These are phyloP conservation scores for Fistulifera solaris DNA, from an alignment of 108 stramenopile species.

Conservation along the genomic window DNA sequence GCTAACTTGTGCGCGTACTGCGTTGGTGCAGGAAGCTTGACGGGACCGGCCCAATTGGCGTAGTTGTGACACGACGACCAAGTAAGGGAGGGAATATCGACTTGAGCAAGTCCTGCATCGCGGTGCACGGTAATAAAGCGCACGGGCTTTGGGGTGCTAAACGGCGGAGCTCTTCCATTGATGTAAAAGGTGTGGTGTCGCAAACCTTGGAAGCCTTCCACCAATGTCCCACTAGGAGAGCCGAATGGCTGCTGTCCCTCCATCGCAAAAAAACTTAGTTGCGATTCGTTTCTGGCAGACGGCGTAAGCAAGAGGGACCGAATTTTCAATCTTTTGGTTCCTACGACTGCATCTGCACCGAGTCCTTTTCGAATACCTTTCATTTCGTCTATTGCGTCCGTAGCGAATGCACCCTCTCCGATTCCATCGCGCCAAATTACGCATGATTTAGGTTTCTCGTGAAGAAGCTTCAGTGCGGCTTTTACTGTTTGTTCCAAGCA, in stretches of 20 bases:
- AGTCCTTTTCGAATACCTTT: slow-evolving; percentile 34
- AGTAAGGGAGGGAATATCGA: slow-evolving; percentile 30
- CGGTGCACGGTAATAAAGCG: slow-evolving; percentile 38
- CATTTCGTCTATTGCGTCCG: slow-evolving; percentile 42
- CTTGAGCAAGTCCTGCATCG: slow-evolving; percentile 24
- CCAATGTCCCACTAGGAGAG: slow-evolving; percentile 43
- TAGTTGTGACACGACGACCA: slow-evolving; percentile 59
- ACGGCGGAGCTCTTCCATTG: slow-evolving; percentile 46
- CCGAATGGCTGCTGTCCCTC: slow-evolving; percentile 24
- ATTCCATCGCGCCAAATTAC: slow-evolving; percentile 66
- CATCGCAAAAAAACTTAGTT: slow-evolving; percentile 34
- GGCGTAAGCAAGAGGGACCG: slow-evolving; percentile 40
- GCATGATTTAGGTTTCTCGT: slow-evolving; percentile 39
- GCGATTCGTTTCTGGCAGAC: slow-evolving; percentile 60
- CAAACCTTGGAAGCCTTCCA: slow-evolving; percentile 40
- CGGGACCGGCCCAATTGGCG: slow-evolving; percentile 54
- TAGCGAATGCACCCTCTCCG: slow-evolving; percentile 38
- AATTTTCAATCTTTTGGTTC: background rate
- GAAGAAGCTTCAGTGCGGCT: slow-evolving; percentile 35
- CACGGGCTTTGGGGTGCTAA: slow-evolving; percentile 51
- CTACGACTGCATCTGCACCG: slow-evolving; percentile 4
- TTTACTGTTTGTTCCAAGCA: slow-evolving; percentile 32
- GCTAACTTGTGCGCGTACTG: slow-evolving; percentile 61
- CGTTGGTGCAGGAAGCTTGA: slow-evolving; percentile 50
- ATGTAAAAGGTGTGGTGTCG: slow-evolving; percentile 52